Evolutionary conservation across 495 filamentous ascomycete genomes (phyloP).

Genomic region (Bacidia gigantensis): DNA sequence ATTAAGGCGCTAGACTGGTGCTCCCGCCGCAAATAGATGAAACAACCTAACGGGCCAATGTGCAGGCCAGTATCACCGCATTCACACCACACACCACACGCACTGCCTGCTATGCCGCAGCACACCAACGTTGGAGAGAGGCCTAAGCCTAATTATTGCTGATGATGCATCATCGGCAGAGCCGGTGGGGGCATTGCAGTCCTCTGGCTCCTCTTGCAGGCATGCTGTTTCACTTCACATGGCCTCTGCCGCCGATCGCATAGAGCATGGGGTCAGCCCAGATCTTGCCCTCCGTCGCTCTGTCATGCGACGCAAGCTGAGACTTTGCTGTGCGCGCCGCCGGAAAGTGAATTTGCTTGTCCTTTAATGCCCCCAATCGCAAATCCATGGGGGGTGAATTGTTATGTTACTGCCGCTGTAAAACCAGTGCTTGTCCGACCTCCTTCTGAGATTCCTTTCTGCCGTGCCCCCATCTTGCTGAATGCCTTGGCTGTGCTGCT

Average conservation of each 20-base stretch:
- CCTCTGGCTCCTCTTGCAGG: neutral
- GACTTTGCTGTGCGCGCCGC: slow-evolving; percentile 6
- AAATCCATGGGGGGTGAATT: too few relatives aligned
- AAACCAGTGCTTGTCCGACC: slow-evolving; percentile 4
- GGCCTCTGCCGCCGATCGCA: neutral
- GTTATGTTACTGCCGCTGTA: slow-evolving; percentile 3
- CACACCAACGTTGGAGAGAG: neutral
- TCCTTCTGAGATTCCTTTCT: neutral
- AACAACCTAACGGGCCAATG: too few relatives aligned
- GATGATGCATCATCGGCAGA: neutral
- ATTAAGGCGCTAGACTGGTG: neutral
- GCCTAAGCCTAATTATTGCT: neutral
- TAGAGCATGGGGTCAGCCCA: neutral
- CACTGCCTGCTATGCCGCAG: slow-evolving; percentile 1
- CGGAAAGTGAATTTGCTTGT: neutral
- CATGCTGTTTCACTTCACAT: slow-evolving; percentile 1
- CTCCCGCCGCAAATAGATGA: slow-evolving; percentile 1
- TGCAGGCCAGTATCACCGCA: neutral
- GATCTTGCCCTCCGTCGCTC: neutral
- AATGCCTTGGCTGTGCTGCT: neutral
- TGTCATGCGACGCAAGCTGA: slow-evolving; percentile 2
- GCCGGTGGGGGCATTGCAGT: neutral
- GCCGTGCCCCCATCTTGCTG: neutral
- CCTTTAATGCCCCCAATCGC: neutral
- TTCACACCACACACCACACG: neutral